Evolutionary conservation across 495 filamentous ascomycete species (phyloP).

Genomic region (Xylaria longipes): DNA sequence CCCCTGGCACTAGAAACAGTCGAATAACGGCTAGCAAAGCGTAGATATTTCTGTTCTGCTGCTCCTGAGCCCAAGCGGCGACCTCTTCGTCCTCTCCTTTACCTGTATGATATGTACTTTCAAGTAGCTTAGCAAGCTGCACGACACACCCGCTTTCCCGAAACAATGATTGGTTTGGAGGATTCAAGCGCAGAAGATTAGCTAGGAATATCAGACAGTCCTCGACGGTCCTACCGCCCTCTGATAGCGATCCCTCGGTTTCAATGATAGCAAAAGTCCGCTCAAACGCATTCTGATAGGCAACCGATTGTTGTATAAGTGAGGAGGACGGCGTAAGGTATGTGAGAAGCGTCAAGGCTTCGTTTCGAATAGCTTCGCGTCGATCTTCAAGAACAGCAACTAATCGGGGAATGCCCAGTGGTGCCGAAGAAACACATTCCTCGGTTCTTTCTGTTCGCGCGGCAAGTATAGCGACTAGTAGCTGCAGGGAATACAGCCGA

Average conservation of each 20-base stretch:
- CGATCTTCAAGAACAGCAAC: conserved; percentile 83
- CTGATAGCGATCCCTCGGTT: conserved; percentile 77
- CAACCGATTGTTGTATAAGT: conserved; percentile 90
- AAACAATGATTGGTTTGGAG: conserved; percentile 93
- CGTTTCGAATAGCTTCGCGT: conserved; percentile 89
- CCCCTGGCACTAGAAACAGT: conserved; percentile 82
- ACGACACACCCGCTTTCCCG: conserved; percentile 86
- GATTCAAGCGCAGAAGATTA: conserved; percentile 87
- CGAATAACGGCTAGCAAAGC: conserved; percentile 84
- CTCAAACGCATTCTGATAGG: conserved; percentile 93
- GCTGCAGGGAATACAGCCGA: conserved; percentile 87
- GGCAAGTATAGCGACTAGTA: conserved; percentile 84
- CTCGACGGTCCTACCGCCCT: conserved; percentile 89
- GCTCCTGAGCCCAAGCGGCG: conserved; percentile 73
- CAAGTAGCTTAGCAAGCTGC: conserved; percentile 72
- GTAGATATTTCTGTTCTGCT: conserved; percentile 91
- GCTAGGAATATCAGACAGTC: conserved; percentile 93
- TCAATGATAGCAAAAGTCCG: conserved; percentile 82
- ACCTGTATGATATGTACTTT: conserved; percentile 62
- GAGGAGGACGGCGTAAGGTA: conserved; percentile 57
- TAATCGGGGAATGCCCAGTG: conserved; percentile 84
- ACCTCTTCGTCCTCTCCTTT: conserved; percentile 65
- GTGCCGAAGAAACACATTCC: conserved; percentile 89
- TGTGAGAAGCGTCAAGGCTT: conserved; percentile 59
- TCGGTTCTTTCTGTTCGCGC: conserved; percentile 93